phyloP scores from a whole-genome alignment of 106 monocot species.

The Phalaenopsis equestris region DNA sequence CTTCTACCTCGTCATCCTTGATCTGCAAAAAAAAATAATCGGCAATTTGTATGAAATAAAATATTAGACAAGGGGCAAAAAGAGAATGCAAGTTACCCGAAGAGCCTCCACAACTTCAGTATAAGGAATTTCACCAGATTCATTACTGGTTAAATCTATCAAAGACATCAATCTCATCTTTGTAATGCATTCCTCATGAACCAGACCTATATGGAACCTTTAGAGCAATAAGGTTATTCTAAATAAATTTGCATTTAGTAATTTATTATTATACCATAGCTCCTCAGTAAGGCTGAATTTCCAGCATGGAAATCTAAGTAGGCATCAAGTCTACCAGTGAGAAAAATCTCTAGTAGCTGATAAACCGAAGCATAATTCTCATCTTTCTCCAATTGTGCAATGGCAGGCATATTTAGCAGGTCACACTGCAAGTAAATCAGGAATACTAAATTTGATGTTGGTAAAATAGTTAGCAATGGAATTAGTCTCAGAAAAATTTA shows the following conservation, averaged over 20 bases:
- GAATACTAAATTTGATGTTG: background rate
- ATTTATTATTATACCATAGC: constrained; percentile 43
- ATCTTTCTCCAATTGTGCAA: constrained; percentile 78
- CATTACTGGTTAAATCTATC: constrained; percentile 57
- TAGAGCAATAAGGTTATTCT: constrained; percentile 1
- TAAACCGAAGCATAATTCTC: constrained; percentile 57
- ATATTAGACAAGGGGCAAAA: background rate
- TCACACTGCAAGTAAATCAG: constrained; percentile 65
- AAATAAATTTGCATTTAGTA: background rate
- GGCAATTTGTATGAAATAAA: background rate
- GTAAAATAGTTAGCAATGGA: background rate
- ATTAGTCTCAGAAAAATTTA: no score
- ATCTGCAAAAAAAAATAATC: constrained; percentile 28
- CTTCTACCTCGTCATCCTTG: constrained; percentile 78
- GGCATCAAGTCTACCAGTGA: constrained; percentile 69
- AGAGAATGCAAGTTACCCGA: constrained; percentile 29
- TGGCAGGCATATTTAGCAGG: constrained; percentile 78
- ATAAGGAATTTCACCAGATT: constrained; percentile 65
- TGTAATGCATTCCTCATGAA: constrained; percentile 80
- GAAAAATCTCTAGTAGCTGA: constrained; percentile 79
- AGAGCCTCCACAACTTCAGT: constrained; percentile 64
- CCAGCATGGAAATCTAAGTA: constrained; percentile 71
- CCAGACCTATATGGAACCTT: constrained; percentile 40
- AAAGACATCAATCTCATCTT: constrained; percentile 90
- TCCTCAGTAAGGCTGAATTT: constrained; percentile 58